phyloP scores from a whole-genome alignment of 192 early-diverging fungal species.

The Linderina pennispora region DNA sequence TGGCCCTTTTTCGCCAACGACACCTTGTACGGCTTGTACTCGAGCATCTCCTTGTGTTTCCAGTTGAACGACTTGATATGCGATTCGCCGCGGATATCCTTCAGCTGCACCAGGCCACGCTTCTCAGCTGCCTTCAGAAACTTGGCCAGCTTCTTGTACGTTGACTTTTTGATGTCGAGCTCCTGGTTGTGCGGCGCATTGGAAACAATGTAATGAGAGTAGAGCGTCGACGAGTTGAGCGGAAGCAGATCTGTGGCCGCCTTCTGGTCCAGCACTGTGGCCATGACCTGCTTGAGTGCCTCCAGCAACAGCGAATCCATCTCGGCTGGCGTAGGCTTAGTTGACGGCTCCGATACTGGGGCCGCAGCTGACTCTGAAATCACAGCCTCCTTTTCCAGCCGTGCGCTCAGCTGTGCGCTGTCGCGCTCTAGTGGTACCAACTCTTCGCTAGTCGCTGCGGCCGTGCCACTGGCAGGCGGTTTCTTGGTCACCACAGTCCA shows the following conservation, averaged over 20 bases:
- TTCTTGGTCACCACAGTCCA: too few relatives aligned
- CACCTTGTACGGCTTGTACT: conserved; percentile 26
- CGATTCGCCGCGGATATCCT: conserved; percentile 55
- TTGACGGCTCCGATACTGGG: not conserved
- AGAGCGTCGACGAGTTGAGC: conserved; percentile 67
- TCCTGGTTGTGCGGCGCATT: conserved; percentile 52
- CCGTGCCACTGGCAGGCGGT: too few relatives aligned
- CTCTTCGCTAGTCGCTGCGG: not conserved
- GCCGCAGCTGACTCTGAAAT: too few relatives aligned
- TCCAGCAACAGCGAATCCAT: conserved; percentile 70
- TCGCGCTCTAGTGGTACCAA: not conserved
- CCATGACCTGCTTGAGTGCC: conserved; percentile 64
- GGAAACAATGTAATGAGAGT: conserved; percentile 69
- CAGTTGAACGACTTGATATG: conserved; percentile 37
- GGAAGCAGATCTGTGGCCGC: conserved; percentile 59
- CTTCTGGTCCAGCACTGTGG: conserved; percentile 55
- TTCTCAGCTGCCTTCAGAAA: conserved; percentile 89
- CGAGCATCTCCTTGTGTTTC: conserved; percentile 18
- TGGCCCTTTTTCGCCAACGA: not conserved
- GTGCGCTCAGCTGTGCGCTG: too few relatives aligned
- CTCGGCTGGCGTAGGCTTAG: conserved; percentile 41
- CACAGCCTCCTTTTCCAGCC: not conserved
- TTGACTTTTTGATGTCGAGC: conserved; percentile 79
- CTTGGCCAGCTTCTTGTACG: conserved; percentile 82
- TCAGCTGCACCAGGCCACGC: conserved; percentile 70